These are phyloP conservation scores for Barbarea vulgaris DNA, from an alignment of 345 rosid genomes.

Conservation along the genomic window DNA sequence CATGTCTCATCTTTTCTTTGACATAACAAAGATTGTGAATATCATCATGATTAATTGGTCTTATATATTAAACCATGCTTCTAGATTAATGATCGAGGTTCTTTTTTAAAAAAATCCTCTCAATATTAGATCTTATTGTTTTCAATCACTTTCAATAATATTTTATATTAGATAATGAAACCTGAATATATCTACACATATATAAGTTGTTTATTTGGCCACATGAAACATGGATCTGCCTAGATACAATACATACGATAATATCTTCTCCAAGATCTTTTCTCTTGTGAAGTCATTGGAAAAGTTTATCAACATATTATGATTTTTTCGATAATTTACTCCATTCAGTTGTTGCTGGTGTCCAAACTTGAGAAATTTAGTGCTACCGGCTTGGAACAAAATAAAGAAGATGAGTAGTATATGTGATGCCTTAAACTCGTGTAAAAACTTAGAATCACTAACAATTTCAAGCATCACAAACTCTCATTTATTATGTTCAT, in stretches of 20 bases:
- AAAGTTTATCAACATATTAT: no score
- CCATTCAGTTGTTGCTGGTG: conserved; percentile 45
- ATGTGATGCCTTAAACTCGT: conserved; percentile 51
- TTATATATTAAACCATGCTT: not conserved
- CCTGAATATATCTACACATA: not conserved
- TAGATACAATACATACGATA: no score
- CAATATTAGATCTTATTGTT: not conserved
- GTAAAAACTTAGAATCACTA: conserved; percentile 63
- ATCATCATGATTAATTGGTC: no score
- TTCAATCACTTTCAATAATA: not conserved
- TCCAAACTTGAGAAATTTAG: conserved; percentile 58
- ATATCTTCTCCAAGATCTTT: no score
- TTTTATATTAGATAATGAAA: not conserved
- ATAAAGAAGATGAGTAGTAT: conserved; percentile 49
- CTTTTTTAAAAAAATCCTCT: no score
- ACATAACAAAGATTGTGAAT: not conserved
- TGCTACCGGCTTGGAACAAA: conserved; percentile 76
- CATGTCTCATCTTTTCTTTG: not conserved
- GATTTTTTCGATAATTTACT: not conserved
- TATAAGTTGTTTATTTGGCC: no score
- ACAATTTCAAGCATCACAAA: conserved; percentile 68
- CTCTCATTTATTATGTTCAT: conserved; percentile 48
- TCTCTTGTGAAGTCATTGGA: no score
- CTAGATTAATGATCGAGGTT: not conserved
- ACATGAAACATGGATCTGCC: not conserved